Evolutionary conservation across 1,139 yeast genomes (phyloP).

Genomic region (Geotrichum siamense): DNA sequence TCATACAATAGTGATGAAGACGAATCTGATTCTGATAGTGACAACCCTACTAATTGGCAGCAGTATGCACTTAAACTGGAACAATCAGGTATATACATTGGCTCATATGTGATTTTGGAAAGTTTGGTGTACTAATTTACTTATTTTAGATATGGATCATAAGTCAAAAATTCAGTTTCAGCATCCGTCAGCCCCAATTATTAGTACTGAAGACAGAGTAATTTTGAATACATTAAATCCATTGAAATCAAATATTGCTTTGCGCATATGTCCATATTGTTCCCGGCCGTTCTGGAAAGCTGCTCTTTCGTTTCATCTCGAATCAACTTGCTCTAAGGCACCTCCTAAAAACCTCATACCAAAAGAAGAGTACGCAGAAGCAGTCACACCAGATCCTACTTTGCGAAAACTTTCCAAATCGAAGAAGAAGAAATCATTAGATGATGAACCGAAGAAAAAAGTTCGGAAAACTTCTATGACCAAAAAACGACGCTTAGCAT

Average conservation of each 20-base stretch:
- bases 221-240: slow-evolving; percentile 12
- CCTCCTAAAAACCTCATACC: slow-evolving; percentile 4
- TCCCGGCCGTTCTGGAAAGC: slow-evolving; percentile 29
- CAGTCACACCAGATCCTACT: not conserved
- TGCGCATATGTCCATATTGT: slow-evolving; percentile 31
- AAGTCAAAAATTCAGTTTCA: not conserved
- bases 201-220: slow-evolving; percentile 17
- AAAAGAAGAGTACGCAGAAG: not conserved
- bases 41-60: slow-evolving; percentile 12
- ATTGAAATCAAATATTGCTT: slow-evolving; percentile 27
- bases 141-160: not conserved
- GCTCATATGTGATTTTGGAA: not conserved
- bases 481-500: slow-evolving; percentile 15
- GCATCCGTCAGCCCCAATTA: slow-evolving; percentile 16
- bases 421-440: not conserved
- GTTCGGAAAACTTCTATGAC: slow-evolving; percentile 17
- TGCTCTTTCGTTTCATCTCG: slow-evolving; percentile 25
- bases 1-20: slow-evolving; percentile 2
- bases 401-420: not conserved
- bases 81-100: slow-evolving; percentile 8
- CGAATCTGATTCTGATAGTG: not conserved
- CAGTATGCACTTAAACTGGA: slow-evolving; percentile 16
- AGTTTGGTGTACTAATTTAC: not conserved
- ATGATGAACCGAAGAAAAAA: slow-evolving; percentile 12
- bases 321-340: slow-evolving; percentile 20